These are phyloP conservation scores for Apophysomyces ossiformis DNA, from an alignment of 371 early-diverging fungal species.

Conservation along the genomic window DNA sequence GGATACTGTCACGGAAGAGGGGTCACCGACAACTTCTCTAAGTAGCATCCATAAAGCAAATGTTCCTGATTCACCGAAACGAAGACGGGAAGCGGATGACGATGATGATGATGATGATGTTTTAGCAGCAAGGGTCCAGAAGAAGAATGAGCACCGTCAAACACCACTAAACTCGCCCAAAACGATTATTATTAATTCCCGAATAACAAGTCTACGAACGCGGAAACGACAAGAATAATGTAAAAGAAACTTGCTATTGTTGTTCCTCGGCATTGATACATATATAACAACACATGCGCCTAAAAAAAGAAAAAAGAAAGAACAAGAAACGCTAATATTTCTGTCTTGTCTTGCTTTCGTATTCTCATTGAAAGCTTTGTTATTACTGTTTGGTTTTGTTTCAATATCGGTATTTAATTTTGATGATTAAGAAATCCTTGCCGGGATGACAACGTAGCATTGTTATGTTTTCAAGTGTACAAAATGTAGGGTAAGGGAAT, in stretches of 20 bases:
- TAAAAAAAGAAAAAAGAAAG: too few species aligned
- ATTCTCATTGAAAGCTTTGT: too few species aligned
- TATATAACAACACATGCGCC: too few species aligned
- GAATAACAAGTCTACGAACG: constrained; percentile 11
- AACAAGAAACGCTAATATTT: too few species aligned
- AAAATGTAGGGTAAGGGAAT: too few species aligned
- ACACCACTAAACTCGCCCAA: constrained; percentile 5
- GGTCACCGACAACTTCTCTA: not conserved
- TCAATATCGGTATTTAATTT: too few species aligned
- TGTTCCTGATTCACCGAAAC: constrained; percentile 14
- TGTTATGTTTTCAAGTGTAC: too few species aligned
- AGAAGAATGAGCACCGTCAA: constrained; percentile 7
- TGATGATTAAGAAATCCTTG: too few species aligned
- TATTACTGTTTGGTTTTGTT: too few species aligned
- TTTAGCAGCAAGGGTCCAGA: constrained; percentile 24
- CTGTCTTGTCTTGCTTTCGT: too few species aligned
- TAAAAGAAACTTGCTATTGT: not conserved
- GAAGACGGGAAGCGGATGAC: constrained; percentile 19
- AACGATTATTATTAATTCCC: constrained; percentile 24
- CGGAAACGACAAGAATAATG: constrained; percentile 3
- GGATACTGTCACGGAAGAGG: not conserved
- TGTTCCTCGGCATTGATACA: too few species aligned
- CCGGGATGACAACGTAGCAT: too few species aligned
- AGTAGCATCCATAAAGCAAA: not conserved
- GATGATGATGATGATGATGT: constrained; percentile 43